Evolutionary conservation across 169 alveolate species (phyloP).

Genomic region (Sarcocystis neurona): DNA sequence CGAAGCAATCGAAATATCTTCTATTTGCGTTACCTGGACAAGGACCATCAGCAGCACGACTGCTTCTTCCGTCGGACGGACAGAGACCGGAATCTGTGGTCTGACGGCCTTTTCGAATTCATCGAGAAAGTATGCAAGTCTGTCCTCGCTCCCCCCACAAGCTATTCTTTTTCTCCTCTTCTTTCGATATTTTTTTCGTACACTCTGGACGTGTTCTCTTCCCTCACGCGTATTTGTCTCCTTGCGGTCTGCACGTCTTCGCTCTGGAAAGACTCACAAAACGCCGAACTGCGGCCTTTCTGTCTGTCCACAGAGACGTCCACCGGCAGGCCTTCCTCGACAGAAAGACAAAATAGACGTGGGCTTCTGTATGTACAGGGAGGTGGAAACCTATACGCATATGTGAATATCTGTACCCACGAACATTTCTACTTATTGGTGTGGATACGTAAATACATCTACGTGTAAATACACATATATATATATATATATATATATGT

Average conservation of each 20-base stretch:
- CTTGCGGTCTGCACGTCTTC: neutral
- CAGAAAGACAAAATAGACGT: no score
- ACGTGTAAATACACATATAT: neutral
- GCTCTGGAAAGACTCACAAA: no score
- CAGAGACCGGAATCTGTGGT: slow-evolving; percentile 64
- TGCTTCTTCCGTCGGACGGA: slow-evolving; percentile 54
- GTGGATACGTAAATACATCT: no score
- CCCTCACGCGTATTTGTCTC: neutral
- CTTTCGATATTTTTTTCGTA: neutral
- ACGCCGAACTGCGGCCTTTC: no score
- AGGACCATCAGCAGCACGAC: slow-evolving; percentile 24
- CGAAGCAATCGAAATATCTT: slow-evolving; percentile 43
- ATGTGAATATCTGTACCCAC: no score
- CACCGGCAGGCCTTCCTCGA: no score
- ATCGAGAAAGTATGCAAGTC: slow-evolving; percentile 40
- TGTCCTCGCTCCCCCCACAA: no score
- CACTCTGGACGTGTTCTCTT: neutral
- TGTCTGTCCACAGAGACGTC: no score
- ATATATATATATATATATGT: neutral
- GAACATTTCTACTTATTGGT: no score
- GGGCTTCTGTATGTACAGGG: no score
- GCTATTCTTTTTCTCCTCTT: neutral
- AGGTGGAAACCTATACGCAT: no score
- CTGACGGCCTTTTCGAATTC: slow-evolving; percentile 64
- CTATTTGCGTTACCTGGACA: slow-evolving; percentile 55